A percentile compares a stretch with the other conserved stretches of the same genome.
Evolutionary conservation across 23 red algal genomes (phyloP).

Genomic region (Gracilaria gracilis): DNA sequence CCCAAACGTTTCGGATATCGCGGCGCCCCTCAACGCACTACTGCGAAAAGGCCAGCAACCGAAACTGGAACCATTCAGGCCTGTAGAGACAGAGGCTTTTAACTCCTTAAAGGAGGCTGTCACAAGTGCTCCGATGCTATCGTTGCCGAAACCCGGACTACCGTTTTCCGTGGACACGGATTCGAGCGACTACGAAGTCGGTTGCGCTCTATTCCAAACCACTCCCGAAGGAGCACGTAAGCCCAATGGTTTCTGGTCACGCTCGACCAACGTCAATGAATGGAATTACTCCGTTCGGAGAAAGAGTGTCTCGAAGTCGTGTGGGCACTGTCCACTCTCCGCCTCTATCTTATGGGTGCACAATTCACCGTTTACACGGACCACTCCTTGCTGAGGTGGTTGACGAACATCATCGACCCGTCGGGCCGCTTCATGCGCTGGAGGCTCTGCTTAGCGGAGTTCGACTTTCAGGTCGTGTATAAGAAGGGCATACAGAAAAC

Average conservation of each 20-base stretch:
- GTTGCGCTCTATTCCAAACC: slow-evolving; percentile 27
- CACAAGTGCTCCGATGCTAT: neutral
- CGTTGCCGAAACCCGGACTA: neutral
- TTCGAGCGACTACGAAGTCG: slow-evolving; percentile 31
- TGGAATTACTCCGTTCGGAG: slow-evolving; percentile 39
- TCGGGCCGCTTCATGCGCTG: slow-evolving; percentile 32
- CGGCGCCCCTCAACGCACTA: neutral
- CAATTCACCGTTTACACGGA: slow-evolving; percentile 41
- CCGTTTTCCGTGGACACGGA: slow-evolving; percentile 7
- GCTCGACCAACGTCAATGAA: slow-evolving; percentile 4
- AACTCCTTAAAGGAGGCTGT: slow-evolving; percentile 12
- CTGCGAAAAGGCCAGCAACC: neutral
- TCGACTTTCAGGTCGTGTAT: slow-evolving; percentile 34
- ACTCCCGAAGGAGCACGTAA: neutral
- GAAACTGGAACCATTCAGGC: neutral
- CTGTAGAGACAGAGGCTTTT: neutral
- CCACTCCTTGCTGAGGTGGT: slow-evolving; percentile 31
- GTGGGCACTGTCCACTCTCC: slow-evolving; percentile 14
- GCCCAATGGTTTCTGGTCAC: slow-evolving; percentile 20
- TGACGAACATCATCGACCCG: slow-evolving; percentile 30
- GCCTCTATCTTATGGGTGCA: slow-evolving; percentile 7
- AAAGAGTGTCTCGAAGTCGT: slow-evolving; percentile 42
- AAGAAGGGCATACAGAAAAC: slow-evolving; percentile 23
- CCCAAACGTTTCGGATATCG: neutral
- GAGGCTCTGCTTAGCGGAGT: slow-evolving; percentile 25